Percentiles rank a stretch among this genome's conserved stretches.
phyloP scores from a whole-genome alignment of 345 rosid species.

The Arabidopsis thaliana region DNA sequence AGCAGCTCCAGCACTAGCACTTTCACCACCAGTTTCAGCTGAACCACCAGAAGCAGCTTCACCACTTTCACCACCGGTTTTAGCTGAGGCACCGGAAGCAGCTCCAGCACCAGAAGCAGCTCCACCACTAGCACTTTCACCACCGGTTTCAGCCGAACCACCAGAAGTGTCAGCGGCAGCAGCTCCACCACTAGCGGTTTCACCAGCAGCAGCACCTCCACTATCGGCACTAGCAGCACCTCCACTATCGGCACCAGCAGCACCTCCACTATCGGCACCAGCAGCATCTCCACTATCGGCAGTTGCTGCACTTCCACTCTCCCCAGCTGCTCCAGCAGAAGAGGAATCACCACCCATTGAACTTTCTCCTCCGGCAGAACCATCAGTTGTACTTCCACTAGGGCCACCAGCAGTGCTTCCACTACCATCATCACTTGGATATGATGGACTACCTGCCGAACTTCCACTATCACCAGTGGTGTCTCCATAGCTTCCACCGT shows the following conservation, averaged over 20 bases:
- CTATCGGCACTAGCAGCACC: not conserved
- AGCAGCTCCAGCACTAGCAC: not conserved
- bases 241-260: not conserved
- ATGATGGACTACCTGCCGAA: not conserved
- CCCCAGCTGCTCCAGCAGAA: not conserved
- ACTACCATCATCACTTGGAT: not conserved
- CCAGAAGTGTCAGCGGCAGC: not conserved
- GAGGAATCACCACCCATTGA: not conserved
- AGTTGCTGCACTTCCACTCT: not conserved
- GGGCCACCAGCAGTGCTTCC: not conserved
- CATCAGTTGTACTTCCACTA: slow-evolving; percentile 2
- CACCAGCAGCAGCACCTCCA: too few species aligned
- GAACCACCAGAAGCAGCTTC: not conserved
- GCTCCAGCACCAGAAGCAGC: not conserved
- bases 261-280: not conserved
- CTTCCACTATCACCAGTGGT: not conserved
- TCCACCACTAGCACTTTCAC: not conserved
- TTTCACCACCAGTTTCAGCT: not conserved
- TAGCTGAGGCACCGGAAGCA: not conserved
- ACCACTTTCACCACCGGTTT: not conserved
- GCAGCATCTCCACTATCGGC: not conserved
- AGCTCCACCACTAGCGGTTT: not conserved
- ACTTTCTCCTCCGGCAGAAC: not conserved
- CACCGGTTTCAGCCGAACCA: too few species aligned
- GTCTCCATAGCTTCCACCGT: not conserved